phyloP scores from a whole-genome alignment of 495 filamentous ascomycete species.

The Astrothelium subdiscretum region DNA sequence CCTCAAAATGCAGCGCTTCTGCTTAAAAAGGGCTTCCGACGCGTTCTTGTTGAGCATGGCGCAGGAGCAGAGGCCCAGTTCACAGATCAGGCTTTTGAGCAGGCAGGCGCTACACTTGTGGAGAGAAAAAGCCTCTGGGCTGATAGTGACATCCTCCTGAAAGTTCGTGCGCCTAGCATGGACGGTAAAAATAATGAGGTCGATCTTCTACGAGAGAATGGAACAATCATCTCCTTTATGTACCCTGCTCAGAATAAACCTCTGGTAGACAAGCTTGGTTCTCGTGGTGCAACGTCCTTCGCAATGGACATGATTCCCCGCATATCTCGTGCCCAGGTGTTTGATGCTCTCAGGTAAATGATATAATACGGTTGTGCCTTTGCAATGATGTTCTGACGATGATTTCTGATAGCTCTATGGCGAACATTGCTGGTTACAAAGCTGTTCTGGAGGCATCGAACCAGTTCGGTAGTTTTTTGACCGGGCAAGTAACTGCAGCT shows the following conservation, averaged over 20 bases:
- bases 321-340: slow-evolving; percentile 70
- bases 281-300: slow-evolving; percentile 53
- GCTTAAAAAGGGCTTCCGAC: slow-evolving; percentile 66
- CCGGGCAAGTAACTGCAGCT: slow-evolving; percentile 73
- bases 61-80: slow-evolving; percentile 66
- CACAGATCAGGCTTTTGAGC: slow-evolving; percentile 55
- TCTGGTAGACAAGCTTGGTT: slow-evolving; percentile 54
- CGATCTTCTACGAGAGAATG: slow-evolving; percentile 45
- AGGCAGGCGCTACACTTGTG: slow-evolving; percentile 60
- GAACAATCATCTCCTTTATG: slow-evolving; percentile 62
- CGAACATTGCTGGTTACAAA: slow-evolving; percentile 81
- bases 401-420: slow-evolving; percentile 49
- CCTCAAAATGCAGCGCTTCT: slow-evolving; percentile 66
- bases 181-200: slow-evolving; percentile 45
- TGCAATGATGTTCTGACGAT: slow-evolving; percentile 3
- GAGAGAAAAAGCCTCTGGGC: slow-evolving; percentile 52
- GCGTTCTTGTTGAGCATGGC: slow-evolving; percentile 60
- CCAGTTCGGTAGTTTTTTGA: slow-evolving; percentile 69
- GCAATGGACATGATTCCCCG: slow-evolving; percentile 80
- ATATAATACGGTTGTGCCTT: not conserved
- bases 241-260: slow-evolving; percentile 61
- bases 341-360: slow-evolving; percentile 53
- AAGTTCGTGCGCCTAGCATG: slow-evolving; percentile 57
- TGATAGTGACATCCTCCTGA: slow-evolving; percentile 62
- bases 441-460: slow-evolving; percentile 74